A percentile compares a stretch with the other conserved stretches of the same genome.
Evolutionary conservation across 78 protist species (phyloP).

Genomic region (Tieghemostelium lacteum): DNA sequence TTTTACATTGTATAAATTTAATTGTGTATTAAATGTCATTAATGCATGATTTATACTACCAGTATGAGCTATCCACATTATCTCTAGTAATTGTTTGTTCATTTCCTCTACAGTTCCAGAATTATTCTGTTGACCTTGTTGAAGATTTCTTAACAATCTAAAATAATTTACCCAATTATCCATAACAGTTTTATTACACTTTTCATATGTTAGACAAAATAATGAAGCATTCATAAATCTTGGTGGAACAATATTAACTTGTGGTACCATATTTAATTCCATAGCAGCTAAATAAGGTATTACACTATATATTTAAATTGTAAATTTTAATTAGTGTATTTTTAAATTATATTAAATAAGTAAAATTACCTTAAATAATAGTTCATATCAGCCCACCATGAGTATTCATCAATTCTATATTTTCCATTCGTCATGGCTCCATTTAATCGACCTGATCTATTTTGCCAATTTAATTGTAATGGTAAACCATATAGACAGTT

Average conservation of each 20-base stretch:
- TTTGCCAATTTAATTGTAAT: constrained; percentile 49
- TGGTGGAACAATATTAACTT: background rate
- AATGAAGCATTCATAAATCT: background rate
- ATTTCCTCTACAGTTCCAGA: background rate
- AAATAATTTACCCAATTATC: constrained; percentile 19
- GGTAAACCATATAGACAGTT: constrained; percentile 29
- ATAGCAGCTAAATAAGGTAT: constrained; percentile 55
- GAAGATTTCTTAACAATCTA: background rate
- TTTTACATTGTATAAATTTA: background rate
- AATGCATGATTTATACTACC: background rate
- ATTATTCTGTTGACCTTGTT: background rate
- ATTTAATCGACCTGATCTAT: constrained; percentile 8
- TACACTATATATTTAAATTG: no score
- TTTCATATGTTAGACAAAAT: constrained; percentile 14
- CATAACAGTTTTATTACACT: background rate
- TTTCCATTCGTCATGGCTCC: no score
- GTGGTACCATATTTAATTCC: constrained; percentile 15
- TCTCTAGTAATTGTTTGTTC: background rate
- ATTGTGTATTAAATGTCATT: background rate
- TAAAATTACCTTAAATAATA: constrained; percentile 62
- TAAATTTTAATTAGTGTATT: no score
- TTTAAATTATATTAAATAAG: no score
- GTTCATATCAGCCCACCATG: constrained; percentile 64
- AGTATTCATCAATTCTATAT: background rate
- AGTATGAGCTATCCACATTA: constrained; percentile 67